phyloP scores from a whole-genome alignment of 805 yeast genomes.

The Cyberlindnera xishuangbannaensis region DNA sequence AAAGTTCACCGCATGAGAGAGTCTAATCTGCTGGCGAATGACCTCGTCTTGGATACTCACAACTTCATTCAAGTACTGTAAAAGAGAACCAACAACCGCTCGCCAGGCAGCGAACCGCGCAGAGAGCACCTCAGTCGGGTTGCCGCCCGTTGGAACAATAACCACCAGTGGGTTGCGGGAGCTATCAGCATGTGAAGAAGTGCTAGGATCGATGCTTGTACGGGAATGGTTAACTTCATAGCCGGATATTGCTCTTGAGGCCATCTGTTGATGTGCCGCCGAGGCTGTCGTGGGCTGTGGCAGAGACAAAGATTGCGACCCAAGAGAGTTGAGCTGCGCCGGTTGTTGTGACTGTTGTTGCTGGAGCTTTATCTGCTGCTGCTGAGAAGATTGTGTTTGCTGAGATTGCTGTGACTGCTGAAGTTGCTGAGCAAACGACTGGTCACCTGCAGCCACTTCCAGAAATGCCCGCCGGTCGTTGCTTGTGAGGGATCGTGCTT shows the following conservation, averaged over 20 bases:
- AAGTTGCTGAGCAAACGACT: too few relatives aligned
- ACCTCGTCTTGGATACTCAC: conserved; percentile 86
- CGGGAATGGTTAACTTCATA: conserved; percentile 2
- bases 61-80: conserved; percentile 70
- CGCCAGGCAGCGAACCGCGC: conserved; percentile 85
- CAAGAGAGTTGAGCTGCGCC: conserved; percentile 8
- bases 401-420: too few relatives aligned
- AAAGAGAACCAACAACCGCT: conserved; percentile 64
- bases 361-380: too few relatives aligned
- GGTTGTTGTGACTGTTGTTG: too few relatives aligned
- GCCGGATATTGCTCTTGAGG: too few relatives aligned
- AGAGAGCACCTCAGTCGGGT: conserved; percentile 86
- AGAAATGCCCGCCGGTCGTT: too few relatives aligned
- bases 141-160: conserved; percentile 51
- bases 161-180: conserved; percentile 44
- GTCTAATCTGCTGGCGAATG: conserved; percentile 72
- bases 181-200: conserved; percentile 26
- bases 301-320: conserved; percentile 4
- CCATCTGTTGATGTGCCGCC: too few relatives aligned
- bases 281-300: neutral
- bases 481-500: conserved; percentile 37
- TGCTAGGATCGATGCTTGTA: conserved; percentile 1
- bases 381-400: too few relatives aligned
- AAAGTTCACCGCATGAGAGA: conserved; percentile 68
- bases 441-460: too few relatives aligned